These are phyloP conservation scores for Annulohypoxylon truncatum DNA, from an alignment of 2,329 filamentous ascomycete species.

Conservation along the genomic window DNA sequence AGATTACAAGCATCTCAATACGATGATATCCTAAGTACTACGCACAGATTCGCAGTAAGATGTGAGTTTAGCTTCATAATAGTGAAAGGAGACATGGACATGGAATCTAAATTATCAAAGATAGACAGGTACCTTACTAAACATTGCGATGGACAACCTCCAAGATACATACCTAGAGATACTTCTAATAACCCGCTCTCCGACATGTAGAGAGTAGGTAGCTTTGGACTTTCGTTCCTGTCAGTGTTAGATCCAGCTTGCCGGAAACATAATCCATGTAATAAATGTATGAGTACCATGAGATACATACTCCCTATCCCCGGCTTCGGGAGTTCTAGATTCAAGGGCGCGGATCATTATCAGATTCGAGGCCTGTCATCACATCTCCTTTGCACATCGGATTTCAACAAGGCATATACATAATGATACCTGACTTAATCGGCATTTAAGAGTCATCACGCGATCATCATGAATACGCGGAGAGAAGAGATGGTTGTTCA, in stretches of 20 bases:
- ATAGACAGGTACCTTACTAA: background rate
- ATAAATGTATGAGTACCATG: constrained; percentile 25
- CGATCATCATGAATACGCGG: constrained; percentile 18
- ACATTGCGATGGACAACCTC: background rate
- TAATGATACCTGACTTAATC: constrained; percentile 27
- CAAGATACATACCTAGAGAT: no score
- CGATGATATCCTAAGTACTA: background rate
- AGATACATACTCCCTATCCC: constrained; percentile 26
- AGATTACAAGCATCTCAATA: background rate
- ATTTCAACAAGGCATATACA: constrained; percentile 1
- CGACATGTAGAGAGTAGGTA: constrained; percentile 8
- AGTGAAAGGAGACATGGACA: background rate
- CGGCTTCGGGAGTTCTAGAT: constrained; percentile 37
- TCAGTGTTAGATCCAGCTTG: constrained; percentile 28
- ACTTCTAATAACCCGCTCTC: background rate
- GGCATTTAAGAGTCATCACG: constrained; percentile 29
- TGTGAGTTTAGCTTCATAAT: background rate
- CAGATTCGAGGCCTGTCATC: constrained; percentile 19
- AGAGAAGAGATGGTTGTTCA: background rate
- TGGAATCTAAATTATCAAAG: constrained; percentile 22
- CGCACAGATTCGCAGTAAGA: background rate
- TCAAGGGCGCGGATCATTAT: constrained; percentile 13
- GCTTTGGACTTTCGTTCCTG: background rate
- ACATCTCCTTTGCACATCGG: constrained; percentile 15
- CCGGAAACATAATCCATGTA: constrained; percentile 30